Base-by-base conservation (phyloP, 352 stramenopile genomes). In the Pythium phragmiticola region DNA sequence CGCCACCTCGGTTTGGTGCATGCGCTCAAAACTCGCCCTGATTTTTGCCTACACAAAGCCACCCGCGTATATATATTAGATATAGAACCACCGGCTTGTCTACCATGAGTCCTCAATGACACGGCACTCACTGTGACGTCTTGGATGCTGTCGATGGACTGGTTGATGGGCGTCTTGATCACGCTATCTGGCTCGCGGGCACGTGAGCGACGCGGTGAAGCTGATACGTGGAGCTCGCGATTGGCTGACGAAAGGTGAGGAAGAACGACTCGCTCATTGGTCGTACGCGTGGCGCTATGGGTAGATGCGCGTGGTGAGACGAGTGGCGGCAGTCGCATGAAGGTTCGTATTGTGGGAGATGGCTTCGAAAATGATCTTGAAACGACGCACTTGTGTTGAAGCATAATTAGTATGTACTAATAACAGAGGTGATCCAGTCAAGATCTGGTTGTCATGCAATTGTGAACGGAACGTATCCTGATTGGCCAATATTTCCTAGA, bases 1-100 rank as follows among this genome's bases (percentile, higher is more conserved):
- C n/a, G 62, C 46, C 21, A 17, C 33, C 53, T 71, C 57, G 16
- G 65, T 71, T 33, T 66, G 65, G 28, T 62, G 50, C 65, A 71
- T 71, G 11, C 65, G 65, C 2, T 28, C 46, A 19, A 71, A 63
- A 12, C 46, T 64, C 39, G 42, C 57, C 2, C 48, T 8, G 37
- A 71, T 71, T n/a, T 66, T 52, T 36, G 21, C 50, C 63, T 68
- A 13, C n/a, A 14, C 3, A 21, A 3, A 48, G 9, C 16, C 4
- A 36, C 36, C 23, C n/a, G 23, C 13, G 4, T 17, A 47, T 5
- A 34, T 5, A 34, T 19, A 41, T 16, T 34, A 14, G 11, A 5
- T 13, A 17, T n/a, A 39, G 8, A 8, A 16, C 26, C 4, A 5
- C 4, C 3, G 26, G 26, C 26, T 30, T 30, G 26, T 30, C 26